Percentiles rank a stretch among this genome's conserved stretches.
phyloP scores from a whole-genome alignment of 2,329 filamentous ascomycete genomes.

The Colletotrichum euphorbiae region DNA sequence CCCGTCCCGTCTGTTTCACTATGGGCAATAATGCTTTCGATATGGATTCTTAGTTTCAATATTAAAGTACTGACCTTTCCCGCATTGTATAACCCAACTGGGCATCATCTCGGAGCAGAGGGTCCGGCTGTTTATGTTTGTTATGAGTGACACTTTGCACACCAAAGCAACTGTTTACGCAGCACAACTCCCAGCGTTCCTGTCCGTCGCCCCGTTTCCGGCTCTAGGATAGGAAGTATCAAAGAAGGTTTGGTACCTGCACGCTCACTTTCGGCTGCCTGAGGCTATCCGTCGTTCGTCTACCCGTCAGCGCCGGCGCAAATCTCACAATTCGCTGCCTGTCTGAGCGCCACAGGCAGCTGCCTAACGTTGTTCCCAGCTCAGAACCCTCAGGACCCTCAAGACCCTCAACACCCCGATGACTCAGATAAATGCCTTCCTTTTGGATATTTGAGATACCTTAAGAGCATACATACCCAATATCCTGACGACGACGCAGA shows the following conservation, averaged over 20 bases:
- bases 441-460: neutral
- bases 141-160: neutral
- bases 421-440: constrained; percentile 23
- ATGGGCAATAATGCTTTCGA: neutral
- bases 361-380: constrained; percentile 24
- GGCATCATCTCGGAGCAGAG: neutral
- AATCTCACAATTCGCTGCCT: constrained; percentile 14
- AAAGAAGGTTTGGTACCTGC: neutral
- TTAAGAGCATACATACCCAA: too few species aligned
- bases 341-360: constrained; percentile 30
- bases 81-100: neutral
- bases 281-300: constrained; percentile 10
- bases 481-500: too few species aligned
- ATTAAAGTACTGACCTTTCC: neutral
- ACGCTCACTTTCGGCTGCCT: constrained; percentile 17
- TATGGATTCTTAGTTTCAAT: neutral
- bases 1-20: constrained; percentile 16
- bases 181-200: neutral
- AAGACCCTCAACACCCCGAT: neutral
- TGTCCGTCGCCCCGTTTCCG: constrained; percentile 10
- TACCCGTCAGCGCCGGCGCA: constrained; percentile 6
- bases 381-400: constrained; percentile 20
- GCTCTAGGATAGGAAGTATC: neutral
- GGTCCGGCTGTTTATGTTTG: constrained; percentile 15
- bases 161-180: constrained; percentile 9